Evolutionary conservation across 2,329 filamentous ascomycete species (phyloP), one percentile per base, ranked within the genome.

Genomic region (Diaporthe vexans): DNA sequence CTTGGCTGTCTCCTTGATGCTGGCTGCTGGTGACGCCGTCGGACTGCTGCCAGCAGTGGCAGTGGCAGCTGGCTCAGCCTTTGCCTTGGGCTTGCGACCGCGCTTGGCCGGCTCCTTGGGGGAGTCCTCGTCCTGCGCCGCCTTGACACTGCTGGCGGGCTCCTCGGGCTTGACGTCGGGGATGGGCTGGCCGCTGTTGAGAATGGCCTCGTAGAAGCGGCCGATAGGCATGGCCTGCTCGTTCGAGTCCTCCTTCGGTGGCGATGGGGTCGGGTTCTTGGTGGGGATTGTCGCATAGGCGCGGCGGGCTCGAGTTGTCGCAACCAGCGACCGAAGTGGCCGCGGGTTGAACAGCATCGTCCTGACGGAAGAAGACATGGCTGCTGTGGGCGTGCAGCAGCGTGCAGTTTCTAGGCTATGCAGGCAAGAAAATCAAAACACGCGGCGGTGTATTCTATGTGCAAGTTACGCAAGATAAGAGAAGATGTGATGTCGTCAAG

Each of bases 161-260:
- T 82, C 81, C 76, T 88, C 84, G 59, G 84, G 84, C 78, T 88
- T 88, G 48, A 80, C 78, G 11, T 81, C 77, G 67, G 78, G 83
- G 71, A 83, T 84, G 1, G 85, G 85, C 11, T 84, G 82, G 0
- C 87, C 86, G 6, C 82, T 83, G 65, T 85, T 83, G 58, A 92
- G 84, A 33, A 92, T 86, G n/a, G 84, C 81, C 76, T 91, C 86
- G 81, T 92, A 92, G 83, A 91, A 92, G 51, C 84, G 80, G 0
- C 90, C 90, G 0, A 91, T 83, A 0, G 90, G 89, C 21, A 83
- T 82, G n/a, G 82, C 84, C 77, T 88, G 86, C 72, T 85, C 79
- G 48, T 80, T 79, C 37, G 75, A 77, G 48, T 76, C 76, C 73
- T 79, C 79, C 46, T 80, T 77, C 37, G 81, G 79, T 17, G 74